phyloP scores from a whole-genome alignment of 805 yeast genomes.

The Ogataea wickerhamii region DNA sequence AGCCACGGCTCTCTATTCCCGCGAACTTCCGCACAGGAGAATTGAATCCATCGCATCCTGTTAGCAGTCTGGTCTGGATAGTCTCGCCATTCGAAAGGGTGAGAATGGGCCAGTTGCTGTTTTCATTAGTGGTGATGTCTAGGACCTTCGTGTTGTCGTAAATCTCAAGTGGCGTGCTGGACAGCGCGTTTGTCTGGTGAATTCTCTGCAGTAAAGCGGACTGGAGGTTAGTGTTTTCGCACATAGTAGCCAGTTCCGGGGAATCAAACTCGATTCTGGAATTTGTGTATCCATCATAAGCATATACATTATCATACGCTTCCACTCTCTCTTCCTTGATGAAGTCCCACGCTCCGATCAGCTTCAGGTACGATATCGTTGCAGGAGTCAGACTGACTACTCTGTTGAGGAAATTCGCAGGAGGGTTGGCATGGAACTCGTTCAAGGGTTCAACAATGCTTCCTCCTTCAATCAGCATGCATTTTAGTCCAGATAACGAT shows the following conservation, averaged over 20 bases:
- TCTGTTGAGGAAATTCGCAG: slow-evolving; percentile 64
- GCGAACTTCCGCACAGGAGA: slow-evolving; percentile 87
- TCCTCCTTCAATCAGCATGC: slow-evolving; percentile 73
- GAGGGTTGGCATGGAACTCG: slow-evolving; percentile 42
- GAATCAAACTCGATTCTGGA: slow-evolving; percentile 71
- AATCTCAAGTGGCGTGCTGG: slow-evolving; percentile 36
- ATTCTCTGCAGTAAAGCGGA: slow-evolving; percentile 59
- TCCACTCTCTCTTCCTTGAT: slow-evolving; percentile 69
- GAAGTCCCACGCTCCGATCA: slow-evolving; percentile 74
- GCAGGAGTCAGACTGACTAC: slow-evolving; percentile 85
- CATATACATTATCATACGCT: slow-evolving; percentile 75
- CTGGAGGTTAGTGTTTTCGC: slow-evolving; percentile 83
- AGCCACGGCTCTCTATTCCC: slow-evolving; percentile 81
- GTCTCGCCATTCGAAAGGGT: slow-evolving; percentile 60
- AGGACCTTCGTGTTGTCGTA: slow-evolving; percentile 67
- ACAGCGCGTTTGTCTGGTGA: slow-evolving; percentile 35
- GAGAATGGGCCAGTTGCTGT: slow-evolving; percentile 72
- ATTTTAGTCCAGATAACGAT: slow-evolving; percentile 51
- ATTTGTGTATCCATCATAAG: slow-evolving; percentile 79
- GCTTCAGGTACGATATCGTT: slow-evolving; percentile 59
- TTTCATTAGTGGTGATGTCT: slow-evolving; percentile 41
- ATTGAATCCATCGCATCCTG: slow-evolving; percentile 95
- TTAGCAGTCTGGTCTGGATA: slow-evolving; percentile 66
- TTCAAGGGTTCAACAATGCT: slow-evolving; percentile 48
- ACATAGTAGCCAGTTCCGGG: slow-evolving; percentile 73